Evolutionary conservation across 2,329 filamentous ascomycete species (phyloP), one percentile per base, ranked within the genome.

Genomic region (Chrysoporthe cubensis): DNA sequence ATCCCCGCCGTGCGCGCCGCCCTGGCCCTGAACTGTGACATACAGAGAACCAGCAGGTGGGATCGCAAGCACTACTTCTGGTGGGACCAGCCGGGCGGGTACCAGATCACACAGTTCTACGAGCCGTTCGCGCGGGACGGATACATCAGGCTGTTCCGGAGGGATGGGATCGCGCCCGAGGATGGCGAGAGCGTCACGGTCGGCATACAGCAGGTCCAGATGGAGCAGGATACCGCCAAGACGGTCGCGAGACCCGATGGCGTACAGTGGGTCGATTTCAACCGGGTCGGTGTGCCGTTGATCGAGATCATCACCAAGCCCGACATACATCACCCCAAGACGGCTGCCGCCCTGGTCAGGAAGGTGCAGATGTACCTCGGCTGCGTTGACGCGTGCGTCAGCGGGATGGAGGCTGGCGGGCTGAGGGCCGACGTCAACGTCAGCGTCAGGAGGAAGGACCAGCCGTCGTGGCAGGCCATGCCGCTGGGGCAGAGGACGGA

Each of bases 61-160:
- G 96, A 99, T 79, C 87, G 96, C 71, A 99, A 99, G 78, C 96
- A 99, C 79, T 99, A 99, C 80, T 98, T 99, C 79, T 97, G 97
- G 83, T 97, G 96, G 87, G 96, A 99, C 78, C 96, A 99, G 79
- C 96, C 96, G 0, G 87, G 93, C 0, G 96, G 96, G 0, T 99
- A 99, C 78, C 96, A 99, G 78, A 97, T 99, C 71, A 99, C 96
- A 1, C 96, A 99, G 76, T 98, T 95, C 81, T 97, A 98, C 78
- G 82, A 88, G 67, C 88, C 89, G 0, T 88, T 91, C 72, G 89
- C 89, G 1, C 88, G 84, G 69, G 84, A 93, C 73, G 96, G 96
- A 1, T 80, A 82, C 50, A 83, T 98, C n/a, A 86, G 83, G 0
- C 83, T 99, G 6, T 87, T 85, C 50, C 80, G 87, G 4, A 85